These are phyloP conservation scores for Fusarium setosum DNA, from an alignment of 2,329 filamentous ascomycete genomes.

Conservation along the genomic window DNA sequence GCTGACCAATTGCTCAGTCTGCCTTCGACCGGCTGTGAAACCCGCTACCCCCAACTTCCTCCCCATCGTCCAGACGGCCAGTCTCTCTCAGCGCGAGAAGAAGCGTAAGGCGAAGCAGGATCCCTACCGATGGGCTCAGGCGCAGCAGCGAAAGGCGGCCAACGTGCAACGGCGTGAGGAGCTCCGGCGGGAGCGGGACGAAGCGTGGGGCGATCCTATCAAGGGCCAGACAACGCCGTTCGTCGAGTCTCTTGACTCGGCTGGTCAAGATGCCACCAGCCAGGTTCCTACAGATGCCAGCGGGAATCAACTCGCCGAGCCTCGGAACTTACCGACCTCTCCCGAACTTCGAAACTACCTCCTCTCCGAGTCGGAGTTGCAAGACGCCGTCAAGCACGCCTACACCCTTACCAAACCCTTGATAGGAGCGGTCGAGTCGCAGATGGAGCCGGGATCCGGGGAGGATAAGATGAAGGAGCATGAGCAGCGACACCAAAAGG, in stretches of 20 bases:
- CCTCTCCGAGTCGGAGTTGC: conserved; percentile 74
- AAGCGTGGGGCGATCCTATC: conserved; percentile 80
- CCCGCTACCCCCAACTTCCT: conserved; percentile 62
- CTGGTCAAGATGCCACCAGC: conserved; percentile 58
- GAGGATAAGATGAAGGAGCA: conserved; percentile 56
- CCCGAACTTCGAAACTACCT: conserved; percentile 78
- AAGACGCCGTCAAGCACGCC: conserved; percentile 74
- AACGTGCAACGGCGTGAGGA: conserved; percentile 81
- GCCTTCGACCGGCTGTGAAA: conserved; percentile 65
- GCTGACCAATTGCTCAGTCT: conserved; percentile 60
- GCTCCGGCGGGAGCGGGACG: conserved; percentile 73
- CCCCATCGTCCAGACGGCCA: conserved; percentile 73
- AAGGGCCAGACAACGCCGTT: conserved; percentile 85
- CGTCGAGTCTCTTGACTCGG: conserved; percentile 81
- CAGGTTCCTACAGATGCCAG: conserved; percentile 52
- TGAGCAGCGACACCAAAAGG: conserved; percentile 70
- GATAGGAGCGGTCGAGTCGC: conserved; percentile 47
- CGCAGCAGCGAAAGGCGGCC: conserved; percentile 84
- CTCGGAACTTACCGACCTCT: conserved; percentile 58
- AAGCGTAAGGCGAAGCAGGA: conserved; percentile 77
- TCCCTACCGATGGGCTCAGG: conserved; percentile 84
- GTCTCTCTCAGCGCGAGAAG: conserved; percentile 70
- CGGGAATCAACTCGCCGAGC: conserved; percentile 56
- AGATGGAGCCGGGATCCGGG: conserved; percentile 55
- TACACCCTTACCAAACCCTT: conserved; percentile 73